Conservation (phyloP, 1,139 yeast species). For the Zygosaccharomyces pseudobailii region DNA sequence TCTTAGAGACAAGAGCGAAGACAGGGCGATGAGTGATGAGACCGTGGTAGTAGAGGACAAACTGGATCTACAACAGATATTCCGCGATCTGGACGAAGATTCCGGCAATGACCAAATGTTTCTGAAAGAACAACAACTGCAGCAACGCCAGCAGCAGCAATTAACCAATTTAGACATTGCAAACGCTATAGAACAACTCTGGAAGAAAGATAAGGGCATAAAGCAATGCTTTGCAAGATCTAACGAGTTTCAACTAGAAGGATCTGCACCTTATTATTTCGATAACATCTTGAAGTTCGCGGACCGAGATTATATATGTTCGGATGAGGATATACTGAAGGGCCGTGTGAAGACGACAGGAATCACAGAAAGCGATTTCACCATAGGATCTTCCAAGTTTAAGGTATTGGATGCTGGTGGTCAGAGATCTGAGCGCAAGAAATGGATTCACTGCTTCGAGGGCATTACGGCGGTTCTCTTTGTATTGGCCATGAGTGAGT, state of each 20-base stretch:
- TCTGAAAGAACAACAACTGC: slow-evolving; percentile 15
- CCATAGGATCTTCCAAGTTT: slow-evolving; percentile 60
- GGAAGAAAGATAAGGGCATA: slow-evolving; percentile 69
- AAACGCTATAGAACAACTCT: slow-evolving; percentile 57
- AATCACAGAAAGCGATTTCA: slow-evolving; percentile 80
- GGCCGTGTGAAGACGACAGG: slow-evolving; percentile 97
- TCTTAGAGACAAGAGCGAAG: neutral
- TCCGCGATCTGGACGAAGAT: slow-evolving; percentile 31
- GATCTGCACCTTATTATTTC: slow-evolving; percentile 74
- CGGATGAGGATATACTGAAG: slow-evolving; percentile 76
- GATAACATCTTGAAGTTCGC: slow-evolving; percentile 62
- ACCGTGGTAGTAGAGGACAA: slow-evolving; percentile 4
- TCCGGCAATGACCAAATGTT: slow-evolving; percentile 26
- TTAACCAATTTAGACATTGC: slow-evolving; percentile 50
- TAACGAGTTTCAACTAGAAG: slow-evolving; percentile 78
- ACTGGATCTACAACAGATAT: slow-evolving; percentile 30
- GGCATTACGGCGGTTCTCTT: slow-evolving; percentile 84
- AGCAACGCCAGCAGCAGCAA: slow-evolving; percentile 12
- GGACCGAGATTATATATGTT: slow-evolving; percentile 59
- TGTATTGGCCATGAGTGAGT: slow-evolving; percentile 90
- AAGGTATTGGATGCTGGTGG: slow-evolving; percentile 96
- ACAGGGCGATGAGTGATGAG: slow-evolving; percentile 3
- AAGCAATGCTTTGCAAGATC: slow-evolving; percentile 55
- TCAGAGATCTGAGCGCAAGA: slow-evolving; percentile 86
- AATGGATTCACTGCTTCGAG: slow-evolving; percentile 96